Percentiles rank a stretch among this genome's conserved stretches.
These are phyloP conservation scores for Galeopsis tetrahit DNA, from an alignment of 257 asterid species.

Conservation along the genomic window DNA sequence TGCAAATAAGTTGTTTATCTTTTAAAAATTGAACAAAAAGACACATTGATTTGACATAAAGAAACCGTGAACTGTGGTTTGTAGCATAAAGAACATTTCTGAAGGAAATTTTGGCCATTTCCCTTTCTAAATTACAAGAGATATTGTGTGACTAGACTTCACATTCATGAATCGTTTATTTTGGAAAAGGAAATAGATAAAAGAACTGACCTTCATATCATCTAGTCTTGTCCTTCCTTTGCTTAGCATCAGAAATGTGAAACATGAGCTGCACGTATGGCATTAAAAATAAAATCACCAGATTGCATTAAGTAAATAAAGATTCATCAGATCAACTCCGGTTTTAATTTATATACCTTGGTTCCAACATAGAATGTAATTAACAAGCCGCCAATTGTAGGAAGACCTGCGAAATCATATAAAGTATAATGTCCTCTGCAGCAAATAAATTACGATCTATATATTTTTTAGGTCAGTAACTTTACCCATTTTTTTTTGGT, in stretches of 20 bases:
- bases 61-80: not conserved
- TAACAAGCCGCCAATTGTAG: conserved; percentile 69
- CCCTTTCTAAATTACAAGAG: conserved; percentile 6
- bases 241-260: conserved; percentile 82
- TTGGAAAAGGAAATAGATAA: not conserved
- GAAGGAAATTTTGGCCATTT: not conserved
- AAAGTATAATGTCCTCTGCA: conserved; percentile 23
- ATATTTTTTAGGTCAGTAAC: too few relatives aligned
- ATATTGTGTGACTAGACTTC: not conserved
- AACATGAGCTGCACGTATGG: conserved; percentile 78
- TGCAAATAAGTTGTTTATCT: too few relatives aligned
- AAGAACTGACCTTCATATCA: conserved; percentile 36
- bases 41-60: not conserved
- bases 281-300: conserved; percentile 32
- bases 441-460: conserved; percentile 1
- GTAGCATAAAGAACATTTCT: conserved; percentile 10
- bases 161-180: not conserved
- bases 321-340: conserved; percentile 14
- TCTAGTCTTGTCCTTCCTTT: conserved; percentile 50
- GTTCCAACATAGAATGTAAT: conserved; percentile 87
- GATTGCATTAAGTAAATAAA: conserved; percentile 27
- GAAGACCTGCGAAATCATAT: conserved; percentile 59
- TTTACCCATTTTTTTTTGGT: too few relatives aligned
- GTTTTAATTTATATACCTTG: conserved; percentile 56
- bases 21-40: too few relatives aligned